Conservation (phyloP, 768 basidiomycete genomes). For the Terana coerulea region DNA sequence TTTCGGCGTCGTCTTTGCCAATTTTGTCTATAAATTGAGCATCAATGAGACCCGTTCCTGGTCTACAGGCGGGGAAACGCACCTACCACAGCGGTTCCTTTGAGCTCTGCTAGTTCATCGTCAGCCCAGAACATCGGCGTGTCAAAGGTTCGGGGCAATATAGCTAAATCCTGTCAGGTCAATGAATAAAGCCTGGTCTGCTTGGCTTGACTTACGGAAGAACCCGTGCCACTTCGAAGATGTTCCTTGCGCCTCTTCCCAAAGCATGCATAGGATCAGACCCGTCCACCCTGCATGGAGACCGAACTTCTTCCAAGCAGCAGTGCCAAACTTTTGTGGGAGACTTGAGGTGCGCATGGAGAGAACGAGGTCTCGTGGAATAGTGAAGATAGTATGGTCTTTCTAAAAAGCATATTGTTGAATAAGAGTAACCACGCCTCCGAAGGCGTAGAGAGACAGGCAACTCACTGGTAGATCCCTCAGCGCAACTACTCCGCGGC, state of each 20-base stretch:
- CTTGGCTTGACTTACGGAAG: constrained; percentile 61
- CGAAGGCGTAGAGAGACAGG: neutral
- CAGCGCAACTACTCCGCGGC: constrained; percentile 73
- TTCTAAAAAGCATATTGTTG: constrained; percentile 43
- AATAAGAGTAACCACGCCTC: no score
- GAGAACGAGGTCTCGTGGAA: constrained; percentile 75
- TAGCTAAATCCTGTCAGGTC: constrained; percentile 33
- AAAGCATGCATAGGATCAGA: constrained; percentile 93
- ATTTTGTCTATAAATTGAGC: constrained; percentile 63
- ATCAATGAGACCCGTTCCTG: neutral
- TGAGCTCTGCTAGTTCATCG: constrained; percentile 67
- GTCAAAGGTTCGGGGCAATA: constrained; percentile 69
- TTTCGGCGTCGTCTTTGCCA: constrained; percentile 79
- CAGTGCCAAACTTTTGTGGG: constrained; percentile 51
- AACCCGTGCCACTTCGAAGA: constrained; percentile 70
- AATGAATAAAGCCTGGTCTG: neutral
- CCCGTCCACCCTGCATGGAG: constrained; percentile 80
- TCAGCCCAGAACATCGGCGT: constrained; percentile 95
- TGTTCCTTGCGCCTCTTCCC: constrained; percentile 70
- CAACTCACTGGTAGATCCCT: constrained; percentile 63
- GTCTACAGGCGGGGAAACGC: constrained; percentile 25
- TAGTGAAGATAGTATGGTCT: constrained; percentile 72
- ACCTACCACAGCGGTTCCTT: constrained; percentile 88
- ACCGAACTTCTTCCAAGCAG: constrained; percentile 57
- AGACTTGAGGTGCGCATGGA: constrained; percentile 75